Conservation (phyloP, 306 rosid species). For the Vachellia collinsii region DNA sequence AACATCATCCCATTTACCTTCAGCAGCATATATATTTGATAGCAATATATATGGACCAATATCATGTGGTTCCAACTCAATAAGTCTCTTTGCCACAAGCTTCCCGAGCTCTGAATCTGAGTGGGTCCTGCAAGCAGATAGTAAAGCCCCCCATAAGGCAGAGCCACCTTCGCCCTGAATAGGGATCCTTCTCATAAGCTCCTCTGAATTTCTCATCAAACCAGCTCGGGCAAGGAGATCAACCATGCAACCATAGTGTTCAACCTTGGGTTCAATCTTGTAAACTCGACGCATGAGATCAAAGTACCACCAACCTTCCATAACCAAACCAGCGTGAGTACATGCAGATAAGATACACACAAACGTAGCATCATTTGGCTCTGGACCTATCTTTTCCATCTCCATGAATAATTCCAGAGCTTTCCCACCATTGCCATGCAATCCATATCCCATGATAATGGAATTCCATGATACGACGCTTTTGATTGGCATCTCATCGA, state of each 20-base stretch:
- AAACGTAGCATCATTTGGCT: slow-evolving; percentile 65
- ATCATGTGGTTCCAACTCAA: slow-evolving; percentile 64
- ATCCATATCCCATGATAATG: slow-evolving; percentile 71
- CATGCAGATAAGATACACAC: slow-evolving; percentile 66
- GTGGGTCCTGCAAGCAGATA: slow-evolving; percentile 67
- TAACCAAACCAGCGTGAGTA: slow-evolving; percentile 62
- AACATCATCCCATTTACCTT: slow-evolving; percentile 73
- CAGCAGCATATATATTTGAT: slow-evolving; percentile 62
- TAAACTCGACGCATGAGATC: slow-evolving; percentile 62
- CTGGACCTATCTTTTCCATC: slow-evolving; percentile 57
- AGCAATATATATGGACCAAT: slow-evolving; percentile 63
- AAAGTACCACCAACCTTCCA: slow-evolving; percentile 78
- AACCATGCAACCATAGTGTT: slow-evolving; percentile 79
- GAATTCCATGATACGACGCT: slow-evolving; percentile 71
- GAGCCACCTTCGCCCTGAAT: slow-evolving; percentile 60
- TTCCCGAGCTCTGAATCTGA: slow-evolving; percentile 55
- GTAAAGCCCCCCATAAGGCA: slow-evolving; percentile 72
- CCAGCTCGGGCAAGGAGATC: slow-evolving; percentile 78
- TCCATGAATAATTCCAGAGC: slow-evolving; percentile 55
- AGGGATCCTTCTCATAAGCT: slow-evolving; percentile 52
- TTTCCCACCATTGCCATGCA: slow-evolving; percentile 58
- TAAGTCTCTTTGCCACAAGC: slow-evolving; percentile 63
- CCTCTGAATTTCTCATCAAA: slow-evolving; percentile 54
- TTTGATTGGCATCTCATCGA: slow-evolving; percentile 57
- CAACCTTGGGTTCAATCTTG: slow-evolving; percentile 66